A percentile compares a stretch with the other conserved stretches of the same genome.
Conservation (phyloP, 1,284 basidiomycete species). For the Somion occarium region DNA sequence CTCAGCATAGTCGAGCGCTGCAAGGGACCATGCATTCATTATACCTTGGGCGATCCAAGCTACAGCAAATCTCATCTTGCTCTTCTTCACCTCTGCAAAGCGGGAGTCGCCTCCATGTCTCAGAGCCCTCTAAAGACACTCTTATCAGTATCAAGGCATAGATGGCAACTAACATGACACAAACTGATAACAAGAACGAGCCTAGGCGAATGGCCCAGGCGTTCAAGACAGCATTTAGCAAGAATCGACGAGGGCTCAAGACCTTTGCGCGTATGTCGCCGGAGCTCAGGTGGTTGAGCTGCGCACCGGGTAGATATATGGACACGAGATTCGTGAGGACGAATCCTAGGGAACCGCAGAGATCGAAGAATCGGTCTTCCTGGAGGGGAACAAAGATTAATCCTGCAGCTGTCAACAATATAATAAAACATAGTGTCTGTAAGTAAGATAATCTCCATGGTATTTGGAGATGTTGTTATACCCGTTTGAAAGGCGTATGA, state of each 20-base stretch:
- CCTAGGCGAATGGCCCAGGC: slow-evolving; percentile 67
- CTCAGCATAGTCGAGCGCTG: too few species aligned
- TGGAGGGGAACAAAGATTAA: slow-evolving; percentile 52
- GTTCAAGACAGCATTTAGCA: slow-evolving; percentile 47
- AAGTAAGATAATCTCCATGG: not conserved
- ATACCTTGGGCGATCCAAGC: slow-evolving; percentile 71
- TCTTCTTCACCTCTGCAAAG: slow-evolving; percentile 65
- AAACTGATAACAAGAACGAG: slow-evolving; percentile 49
- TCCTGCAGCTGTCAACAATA: slow-evolving; percentile 43
- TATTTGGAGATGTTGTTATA: not conserved
- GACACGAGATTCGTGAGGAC: slow-evolving; percentile 59
- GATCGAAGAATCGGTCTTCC: slow-evolving; percentile 54
- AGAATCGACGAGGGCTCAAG: slow-evolving; percentile 50
- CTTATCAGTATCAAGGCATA: not conserved
- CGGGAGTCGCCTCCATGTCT: slow-evolving; percentile 56
- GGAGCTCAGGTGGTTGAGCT: slow-evolving; percentile 26
- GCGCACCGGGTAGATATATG: slow-evolving; percentile 47
- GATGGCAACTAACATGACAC: slow-evolving; percentile 26
- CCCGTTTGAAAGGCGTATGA: not conserved
- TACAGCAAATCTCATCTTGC: slow-evolving; percentile 53
- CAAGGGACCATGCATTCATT: slow-evolving; percentile 5
- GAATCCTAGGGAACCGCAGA: slow-evolving; percentile 65
- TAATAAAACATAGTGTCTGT: not conserved
- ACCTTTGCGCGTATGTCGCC: too few species aligned
- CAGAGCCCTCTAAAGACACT: slow-evolving; percentile 34